Evolutionary conservation across 495 filamentous ascomycete species (phyloP), one percentile per base, ranked within the genome.

Genomic region (Evernia prunastri): DNA sequence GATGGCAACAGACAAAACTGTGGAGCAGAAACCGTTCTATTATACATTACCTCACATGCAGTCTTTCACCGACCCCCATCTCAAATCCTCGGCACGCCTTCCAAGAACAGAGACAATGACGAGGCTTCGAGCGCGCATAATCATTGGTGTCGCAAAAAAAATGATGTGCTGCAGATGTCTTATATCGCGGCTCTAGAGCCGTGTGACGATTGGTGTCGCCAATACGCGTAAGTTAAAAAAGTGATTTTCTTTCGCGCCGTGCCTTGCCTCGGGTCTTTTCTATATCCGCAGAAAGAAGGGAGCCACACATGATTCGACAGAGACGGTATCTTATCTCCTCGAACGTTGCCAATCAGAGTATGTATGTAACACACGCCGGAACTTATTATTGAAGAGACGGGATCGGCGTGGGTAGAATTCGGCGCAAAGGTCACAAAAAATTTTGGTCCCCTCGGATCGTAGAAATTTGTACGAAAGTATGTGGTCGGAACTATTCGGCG

Each of bases 131-230:
- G 45, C 49, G 49, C 49, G 23, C 4, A 12, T 17, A 53, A 31
- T 53, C 49, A 31, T 31, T 53, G 27, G 49, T 53, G 49, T 53
- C 49, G 49, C 49, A 6, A 53, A n/a, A n/a, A n/a, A n/a, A n/a
- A n/a, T n/a, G n/a, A 53, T 53, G 20, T 12, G 25, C 13, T 0
- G 23, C 11, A 6, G 3, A 17, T 31, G 0, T 18, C 13, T 27
- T 29, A 54, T 12, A 8, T 54, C 29, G 51, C 51, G 51, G 51
- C 25, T 53, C 3, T 54, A 29, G 11, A 12, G 20, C 8, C 15
- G 29, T 33, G 29, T 20, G 51, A 11, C 29, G 51, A 54, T 54
- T 54, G 51, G 51, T 54, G 51, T 54, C 51, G 51, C 51, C 25
- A 54, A 49, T 49, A 49, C 51, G 51, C 15, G 29, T 33, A 54